Base-by-base conservation (phyloP, 768 basidiomycete genomes). In the Hemileccinum rubropunctum region DNA sequence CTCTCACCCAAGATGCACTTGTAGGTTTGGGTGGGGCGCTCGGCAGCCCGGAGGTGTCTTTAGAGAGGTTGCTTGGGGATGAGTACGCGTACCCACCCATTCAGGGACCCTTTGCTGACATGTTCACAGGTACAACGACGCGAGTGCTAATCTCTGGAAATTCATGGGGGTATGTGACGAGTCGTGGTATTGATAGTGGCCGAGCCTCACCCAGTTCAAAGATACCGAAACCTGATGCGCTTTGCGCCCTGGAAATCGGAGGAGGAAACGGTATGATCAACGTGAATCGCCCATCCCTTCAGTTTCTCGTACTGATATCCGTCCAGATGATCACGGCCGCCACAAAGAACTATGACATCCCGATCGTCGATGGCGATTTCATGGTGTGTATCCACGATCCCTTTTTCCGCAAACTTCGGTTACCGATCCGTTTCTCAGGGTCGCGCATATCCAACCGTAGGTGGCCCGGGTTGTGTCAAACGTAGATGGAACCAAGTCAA, bases 201-300 rank as follows among this genome's bases (percentile, higher is more conserved):
- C 13, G 35, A 2, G 6, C 20, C 47, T 51, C 49, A 61, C 20
- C 38, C 34, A 15, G 13, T 21, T 7, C 10, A n/a, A 45, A 69
- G 66, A 68, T 68, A 21, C 47, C 53, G 32, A 69, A 69, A 42
- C 66, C 66, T 7, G 61, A 60, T 17, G 75, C 71, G 12, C 72
- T 74, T 11, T 58, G 68, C 15, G 68, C 57, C 7, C 15, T 69
- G 30, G 72, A 74, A 57, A 76, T 78, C 36, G 76, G 75, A 12
- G 74, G 74, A 14, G 69, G 66, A 39, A 76, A 77, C 47, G 75
- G 76, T 30, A 72, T 78, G 70, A 68, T 68, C 69, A 55, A 69
- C 52, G 72, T 71, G 56, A 32, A 64, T 61, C 49, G 34, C 41
- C 41, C 34, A 33, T 42, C 26, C 42, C 23, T 17, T 30, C 11